phyloP scores from a whole-genome alignment of 2,329 filamentous ascomycete species.

The Xylariales sp. region DNA sequence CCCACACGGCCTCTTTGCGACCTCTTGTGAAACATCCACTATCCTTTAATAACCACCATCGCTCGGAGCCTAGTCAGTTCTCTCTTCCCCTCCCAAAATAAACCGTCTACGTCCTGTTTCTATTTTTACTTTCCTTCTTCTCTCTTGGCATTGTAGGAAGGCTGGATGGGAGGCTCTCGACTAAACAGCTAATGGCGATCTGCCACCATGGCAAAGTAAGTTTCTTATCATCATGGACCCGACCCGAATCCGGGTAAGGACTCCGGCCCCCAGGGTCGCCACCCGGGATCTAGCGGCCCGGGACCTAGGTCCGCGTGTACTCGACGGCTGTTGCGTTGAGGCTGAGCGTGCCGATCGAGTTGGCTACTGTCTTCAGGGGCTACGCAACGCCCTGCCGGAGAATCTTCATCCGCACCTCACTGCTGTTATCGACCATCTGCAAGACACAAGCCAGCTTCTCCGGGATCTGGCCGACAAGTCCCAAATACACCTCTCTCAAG shows the following conservation, averaged over 20 bases:
- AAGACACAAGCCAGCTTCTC: slow-evolving; percentile 58
- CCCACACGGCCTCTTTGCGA: slow-evolving; percentile 46
- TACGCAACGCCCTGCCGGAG: slow-evolving; percentile 59
- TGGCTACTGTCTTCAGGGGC: slow-evolving; percentile 59
- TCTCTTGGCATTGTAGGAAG: slow-evolving; percentile 1
- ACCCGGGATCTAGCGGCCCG: slow-evolving; percentile 43
- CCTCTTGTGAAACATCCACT: slow-evolving; percentile 42
- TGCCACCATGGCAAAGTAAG: slow-evolving; percentile 41
- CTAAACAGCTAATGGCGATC: slow-evolving; percentile 15
- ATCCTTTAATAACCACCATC: slow-evolving; percentile 38
- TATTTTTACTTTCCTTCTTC: neutral
- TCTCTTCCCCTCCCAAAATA: slow-evolving; percentile 12
- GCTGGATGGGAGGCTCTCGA: slow-evolving; percentile 7
- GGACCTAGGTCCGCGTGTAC: slow-evolving; percentile 52
- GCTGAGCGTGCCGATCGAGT: slow-evolving; percentile 64
- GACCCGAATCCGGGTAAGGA: slow-evolving; percentile 37
- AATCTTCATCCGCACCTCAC: slow-evolving; percentile 60
- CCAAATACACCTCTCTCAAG: slow-evolving; percentile 61
- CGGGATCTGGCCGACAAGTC: slow-evolving; percentile 67
- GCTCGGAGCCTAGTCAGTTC: slow-evolving; percentile 15
- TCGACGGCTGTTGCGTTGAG: slow-evolving; percentile 66
- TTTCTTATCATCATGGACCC: slow-evolving; percentile 41
- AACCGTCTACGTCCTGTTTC: neutral
- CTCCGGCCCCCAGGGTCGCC: slow-evolving; percentile 29
- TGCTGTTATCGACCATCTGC: slow-evolving; percentile 61